phyloP scores from a whole-genome alignment of 2,329 filamentous ascomycete genomes.

The Botryotinia globosa region DNA sequence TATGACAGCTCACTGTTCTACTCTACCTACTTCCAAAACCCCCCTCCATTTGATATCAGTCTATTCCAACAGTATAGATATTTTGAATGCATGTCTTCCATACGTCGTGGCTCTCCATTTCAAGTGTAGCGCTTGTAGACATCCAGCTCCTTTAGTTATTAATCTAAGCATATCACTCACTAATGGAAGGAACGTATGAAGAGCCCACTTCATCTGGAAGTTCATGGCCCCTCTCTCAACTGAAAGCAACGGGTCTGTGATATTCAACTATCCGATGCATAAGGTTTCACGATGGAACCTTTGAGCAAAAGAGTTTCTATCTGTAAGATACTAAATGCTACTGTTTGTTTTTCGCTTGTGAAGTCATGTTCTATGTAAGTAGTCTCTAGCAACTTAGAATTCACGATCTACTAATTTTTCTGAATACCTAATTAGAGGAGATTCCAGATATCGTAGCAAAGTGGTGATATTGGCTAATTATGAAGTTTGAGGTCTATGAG shows the following conservation, averaged over 20 bases:
- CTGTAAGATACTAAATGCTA: background rate
- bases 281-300: too few species aligned
- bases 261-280: background rate
- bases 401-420: background rate
- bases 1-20: too few species aligned
- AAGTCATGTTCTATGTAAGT: rapidly evolving
- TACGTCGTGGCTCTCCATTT: background rate
- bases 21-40: too few species aligned
- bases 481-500: background rate
- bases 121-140: background rate
- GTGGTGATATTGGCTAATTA: background rate
- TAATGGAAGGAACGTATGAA: background rate
- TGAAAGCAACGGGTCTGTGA: background rate
- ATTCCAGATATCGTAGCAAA: rapidly evolving
- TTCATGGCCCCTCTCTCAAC: too few species aligned
- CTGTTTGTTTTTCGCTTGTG: rapidly evolving
- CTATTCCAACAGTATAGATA: background rate
- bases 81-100: background rate
- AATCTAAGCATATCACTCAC: background rate
- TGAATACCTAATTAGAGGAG: background rate
- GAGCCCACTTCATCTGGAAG: background rate
- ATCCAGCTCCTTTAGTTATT: too few species aligned
- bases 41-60: background rate
- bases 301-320: background rate
- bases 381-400: rapidly evolving